These are phyloP conservation scores for Colletotrichum tropicale DNA, from an alignment of 2,329 filamentous ascomycete species.

Conservation along the genomic window DNA sequence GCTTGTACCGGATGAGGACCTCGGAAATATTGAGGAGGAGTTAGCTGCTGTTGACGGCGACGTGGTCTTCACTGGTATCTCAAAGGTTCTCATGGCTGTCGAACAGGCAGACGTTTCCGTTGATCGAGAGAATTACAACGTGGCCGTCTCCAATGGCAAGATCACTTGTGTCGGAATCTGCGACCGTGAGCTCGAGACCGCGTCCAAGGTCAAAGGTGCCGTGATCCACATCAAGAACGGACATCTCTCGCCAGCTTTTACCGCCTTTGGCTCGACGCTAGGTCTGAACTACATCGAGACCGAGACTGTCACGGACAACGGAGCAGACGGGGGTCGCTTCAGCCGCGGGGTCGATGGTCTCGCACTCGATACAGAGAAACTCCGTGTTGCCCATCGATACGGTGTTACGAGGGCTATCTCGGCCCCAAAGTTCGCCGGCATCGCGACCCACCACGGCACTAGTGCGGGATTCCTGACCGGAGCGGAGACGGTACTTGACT, in stretches of 20 bases:
- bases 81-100: slow-evolving; percentile 52
- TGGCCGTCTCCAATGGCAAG: slow-evolving; percentile 56
- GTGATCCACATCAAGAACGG: slow-evolving; percentile 60
- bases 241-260: slow-evolving; percentile 62
- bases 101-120: slow-evolving; percentile 26
- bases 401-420: slow-evolving; percentile 65
- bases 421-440: slow-evolving; percentile 50
- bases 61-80: slow-evolving; percentile 62
- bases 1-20: slow-evolving; percentile 41
- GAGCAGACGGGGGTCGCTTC: slow-evolving; percentile 49
- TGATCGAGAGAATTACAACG: slow-evolving; percentile 44
- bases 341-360: slow-evolving; percentile 64
- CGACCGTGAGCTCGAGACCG: slow-evolving; percentile 41
- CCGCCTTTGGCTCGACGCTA: slow-evolving; percentile 63
- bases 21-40: slow-evolving; percentile 45
- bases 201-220: slow-evolving; percentile 33
- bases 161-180: slow-evolving; percentile 65
- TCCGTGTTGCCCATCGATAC: slow-evolving; percentile 55
- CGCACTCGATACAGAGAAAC: slow-evolving; percentile 60
- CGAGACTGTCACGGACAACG: slow-evolving; percentile 60
- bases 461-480: slow-evolving; percentile 63
- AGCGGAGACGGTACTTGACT: slow-evolving; percentile 47
- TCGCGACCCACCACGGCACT: slow-evolving; percentile 55
- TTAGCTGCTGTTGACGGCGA: slow-evolving; percentile 33
- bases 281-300: slow-evolving; percentile 68